phyloP scores from a whole-genome alignment of 805 yeast genomes.

The Candida railenensis region DNA sequence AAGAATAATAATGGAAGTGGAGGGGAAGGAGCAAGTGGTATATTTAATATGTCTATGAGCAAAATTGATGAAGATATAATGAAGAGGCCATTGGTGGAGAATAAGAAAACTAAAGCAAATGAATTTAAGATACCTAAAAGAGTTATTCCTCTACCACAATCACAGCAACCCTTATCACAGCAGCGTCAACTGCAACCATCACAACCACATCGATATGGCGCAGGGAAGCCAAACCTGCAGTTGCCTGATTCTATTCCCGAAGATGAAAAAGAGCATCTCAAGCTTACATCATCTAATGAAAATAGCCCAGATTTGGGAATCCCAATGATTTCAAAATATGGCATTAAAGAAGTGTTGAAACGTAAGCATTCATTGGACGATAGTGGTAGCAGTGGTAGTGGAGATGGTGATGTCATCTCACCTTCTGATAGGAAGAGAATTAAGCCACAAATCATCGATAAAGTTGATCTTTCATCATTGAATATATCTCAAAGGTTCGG shows the following conservation, averaged over 20 bases:
- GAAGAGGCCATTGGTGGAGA: slow-evolving; percentile 40
- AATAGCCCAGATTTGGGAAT: slow-evolving; percentile 2
- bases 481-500: not conserved
- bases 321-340: slow-evolving; percentile 1
- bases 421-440: slow-evolving; percentile 5
- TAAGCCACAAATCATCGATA: not conserved
- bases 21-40: slow-evolving; percentile 28
- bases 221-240: not conserved
- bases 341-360: not conserved
- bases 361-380: slow-evolving; percentile 2
- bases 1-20: slow-evolving; percentile 25
- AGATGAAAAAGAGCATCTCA: not conserved
- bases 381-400: not conserved
- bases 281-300: not conserved
- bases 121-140: slow-evolving; percentile 45
- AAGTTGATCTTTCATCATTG: not conserved
- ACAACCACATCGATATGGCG: too few relatives aligned
- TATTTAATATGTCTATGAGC: slow-evolving; percentile 32
- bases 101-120: slow-evolving; percentile 21
- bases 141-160: slow-evolving; percentile 43
- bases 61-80: slow-evolving; percentile 43
- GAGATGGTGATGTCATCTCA: not conserved
- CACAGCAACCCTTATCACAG: slow-evolving; percentile 24
- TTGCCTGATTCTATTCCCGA: not conserved
- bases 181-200: not conserved